Evolutionary conservation across 169 alveolate species (phyloP).

Genomic region (Eimeria tenella): DNA sequence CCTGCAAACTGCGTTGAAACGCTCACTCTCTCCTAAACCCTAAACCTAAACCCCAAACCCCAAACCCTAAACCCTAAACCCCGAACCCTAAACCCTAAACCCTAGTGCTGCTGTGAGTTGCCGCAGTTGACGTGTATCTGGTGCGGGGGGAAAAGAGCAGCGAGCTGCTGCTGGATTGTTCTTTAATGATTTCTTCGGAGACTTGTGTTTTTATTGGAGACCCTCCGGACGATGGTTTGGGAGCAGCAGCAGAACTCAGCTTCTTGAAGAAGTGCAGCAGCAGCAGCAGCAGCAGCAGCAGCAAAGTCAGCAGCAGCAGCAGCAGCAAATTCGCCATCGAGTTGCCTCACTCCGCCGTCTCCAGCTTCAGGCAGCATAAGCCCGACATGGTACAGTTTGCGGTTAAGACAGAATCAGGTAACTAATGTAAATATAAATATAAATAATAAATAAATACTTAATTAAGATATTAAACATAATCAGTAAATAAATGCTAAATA

Average conservation of each 20-base stretch:
- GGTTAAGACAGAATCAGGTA: neutral
- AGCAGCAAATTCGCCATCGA: neutral
- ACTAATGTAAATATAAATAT: too few relatives aligned
- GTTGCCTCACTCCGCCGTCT: neutral
- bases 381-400: constrained; percentile 8
- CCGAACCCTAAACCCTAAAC: neutral
- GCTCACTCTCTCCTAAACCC: neutral
- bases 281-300: neutral
- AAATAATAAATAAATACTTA: too few relatives aligned
- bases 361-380: neutral
- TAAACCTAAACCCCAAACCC: neutral
- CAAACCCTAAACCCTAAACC: neutral
- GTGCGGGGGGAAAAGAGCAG: constrained; percentile 1
- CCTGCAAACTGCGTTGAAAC: too few relatives aligned
- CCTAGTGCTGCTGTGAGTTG: neutral
- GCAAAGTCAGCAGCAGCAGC: neutral
- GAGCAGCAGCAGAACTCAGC: too few relatives aligned
- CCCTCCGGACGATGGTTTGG: neutral
- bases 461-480: too few relatives aligned
- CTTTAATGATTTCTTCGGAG: neutral
- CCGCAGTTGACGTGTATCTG: neutral
- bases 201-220: neutral
- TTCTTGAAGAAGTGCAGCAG: neutral
- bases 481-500: too few relatives aligned
- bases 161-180: neutral